Conservation (phyloP, 202 grass and related monocot species). For the Elaeis oleifera region DNA sequence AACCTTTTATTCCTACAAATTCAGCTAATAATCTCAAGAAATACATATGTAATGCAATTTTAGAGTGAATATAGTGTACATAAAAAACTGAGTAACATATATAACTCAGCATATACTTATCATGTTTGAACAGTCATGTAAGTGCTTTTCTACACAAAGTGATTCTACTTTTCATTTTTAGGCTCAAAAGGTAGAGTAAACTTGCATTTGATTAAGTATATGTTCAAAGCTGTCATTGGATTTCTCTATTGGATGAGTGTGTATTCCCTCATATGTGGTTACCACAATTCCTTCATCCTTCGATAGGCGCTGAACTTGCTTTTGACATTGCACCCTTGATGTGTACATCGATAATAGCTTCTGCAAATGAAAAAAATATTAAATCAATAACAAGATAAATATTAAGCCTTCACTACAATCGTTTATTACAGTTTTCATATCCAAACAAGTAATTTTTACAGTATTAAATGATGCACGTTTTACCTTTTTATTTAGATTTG, state of each 20-base stretch:
- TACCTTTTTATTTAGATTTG: no score
- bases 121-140: no score
- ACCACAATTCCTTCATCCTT: slow-evolving; percentile 65
- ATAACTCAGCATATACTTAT: no score
- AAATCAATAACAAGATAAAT: not conserved
- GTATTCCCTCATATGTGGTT: slow-evolving; percentile 77
- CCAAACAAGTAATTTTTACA: not conserved
- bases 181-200: slow-evolving; percentile 24
- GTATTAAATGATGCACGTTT: no score
- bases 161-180: no score
- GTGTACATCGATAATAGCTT: slow-evolving; percentile 86
- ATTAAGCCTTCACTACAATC: not conserved
- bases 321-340: slow-evolving; percentile 87
- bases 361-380: slow-evolving; percentile 25
- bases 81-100: no score
- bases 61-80: no score
- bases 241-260: slow-evolving; percentile 71
- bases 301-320: slow-evolving; percentile 70
- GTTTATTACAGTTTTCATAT: slow-evolving; percentile 11
- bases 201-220: slow-evolving; percentile 78
- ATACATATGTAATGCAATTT: no score
- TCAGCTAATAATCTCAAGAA: no score
- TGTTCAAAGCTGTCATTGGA: slow-evolving; percentile 82
- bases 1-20: no score
- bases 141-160: no score